Evolutionary conservation across 83 land plant species (phyloP).

Genomic region (Thuja plicata): DNA sequence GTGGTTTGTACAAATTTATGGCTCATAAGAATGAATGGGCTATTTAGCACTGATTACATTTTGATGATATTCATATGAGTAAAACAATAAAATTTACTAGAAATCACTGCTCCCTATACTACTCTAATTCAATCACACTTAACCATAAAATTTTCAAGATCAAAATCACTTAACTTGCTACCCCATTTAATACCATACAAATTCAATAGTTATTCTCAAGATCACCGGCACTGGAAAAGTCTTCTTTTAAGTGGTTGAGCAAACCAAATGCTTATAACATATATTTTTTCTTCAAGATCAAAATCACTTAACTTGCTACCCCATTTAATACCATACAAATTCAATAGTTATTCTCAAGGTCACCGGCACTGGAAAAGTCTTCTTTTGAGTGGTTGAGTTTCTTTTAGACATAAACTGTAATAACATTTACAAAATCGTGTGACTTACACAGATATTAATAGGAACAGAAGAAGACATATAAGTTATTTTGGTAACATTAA

Average conservation of each 20-base stretch:
- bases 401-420: neutral
- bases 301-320: too few species aligned
- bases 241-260: neutral
- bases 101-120: too few species aligned
- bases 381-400: neutral
- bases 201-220: neutral
- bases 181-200: neutral
- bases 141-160: too few species aligned
- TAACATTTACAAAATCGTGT: neutral
- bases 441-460: neutral
- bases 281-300: too few species aligned
- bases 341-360: neutral
- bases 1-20: too few species aligned
- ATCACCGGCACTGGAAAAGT: neutral
- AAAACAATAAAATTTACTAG: too few species aligned
- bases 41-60: too few species aligned
- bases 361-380: neutral
- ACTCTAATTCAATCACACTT: too few species aligned
- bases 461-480: neutral
- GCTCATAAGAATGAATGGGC: too few species aligned
- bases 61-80: too few species aligned
- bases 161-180: too few species aligned
- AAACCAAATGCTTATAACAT: neutral
- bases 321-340: neutral
- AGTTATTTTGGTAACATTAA: neutral